Base-by-base conservation (phyloP, 768 basidiomycete genomes). In the Termitomyces sp. region DNA sequence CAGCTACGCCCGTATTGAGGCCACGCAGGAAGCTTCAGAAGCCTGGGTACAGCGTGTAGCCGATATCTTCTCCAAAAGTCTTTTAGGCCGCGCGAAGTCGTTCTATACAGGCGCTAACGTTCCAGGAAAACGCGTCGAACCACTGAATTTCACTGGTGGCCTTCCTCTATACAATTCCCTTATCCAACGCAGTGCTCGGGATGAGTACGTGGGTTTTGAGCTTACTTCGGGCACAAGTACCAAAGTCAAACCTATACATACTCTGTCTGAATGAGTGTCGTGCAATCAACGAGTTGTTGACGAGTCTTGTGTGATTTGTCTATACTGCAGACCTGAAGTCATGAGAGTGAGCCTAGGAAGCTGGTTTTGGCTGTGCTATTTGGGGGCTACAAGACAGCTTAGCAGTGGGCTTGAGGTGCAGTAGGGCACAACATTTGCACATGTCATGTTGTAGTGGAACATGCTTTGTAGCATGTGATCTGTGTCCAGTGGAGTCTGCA, bases 101-200 rank as follows among this genome's bases (percentile, higher is more conserved):
- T 70, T 68, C 63, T 70, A 69, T 47, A 67, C 48, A 2, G 69
- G 69, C 2, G 61, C 68, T 9, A 70, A 70, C 37, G 63, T 70
- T 8, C 68, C 68, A 9, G 65, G 68, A 8, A 70, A 70, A 45
- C 58, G 36, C 5, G 36, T 65, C 2, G 60, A 68, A 50, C 48
- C 65, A 31, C 60, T 68, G 36, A 68, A 64, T 41, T 70, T 67
- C 20, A 64, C 67, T 12, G 69, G 67, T 8, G 69, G 69, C 16
- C 46, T 68, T 12, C 63, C 64, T 3, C 41, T 63, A 44, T 69
- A 69, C 49, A 59, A 34, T 3, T 52, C 58, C 31, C 37, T 63
- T 18, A 63, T 65, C 24, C 53, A 56, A 6, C 61, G 67, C 37
- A 58, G 62, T 30, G 67, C 63, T 12, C 61, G 63, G 15, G 54